Base-by-base conservation (phyloP, 352 stramenopile species). In the Hyaloperonospora brassicae region DNA sequence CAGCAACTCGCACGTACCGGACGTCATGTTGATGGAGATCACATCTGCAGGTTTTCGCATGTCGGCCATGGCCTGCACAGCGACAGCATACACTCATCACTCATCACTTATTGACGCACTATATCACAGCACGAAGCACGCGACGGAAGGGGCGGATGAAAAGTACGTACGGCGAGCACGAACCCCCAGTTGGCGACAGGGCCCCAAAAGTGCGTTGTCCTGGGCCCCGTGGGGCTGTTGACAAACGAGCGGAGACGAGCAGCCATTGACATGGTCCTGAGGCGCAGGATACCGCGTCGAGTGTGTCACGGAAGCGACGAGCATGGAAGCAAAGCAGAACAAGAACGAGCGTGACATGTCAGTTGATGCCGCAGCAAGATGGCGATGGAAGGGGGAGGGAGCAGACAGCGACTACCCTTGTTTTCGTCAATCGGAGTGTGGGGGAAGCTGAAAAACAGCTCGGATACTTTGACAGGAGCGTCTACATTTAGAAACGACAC, bases 111-210 rank as follows among this genome's bases (percentile, higher is more conserved):
- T 9, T 8, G 8, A 34, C 27, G 8, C 27, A 34, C 17, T 17
- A 8, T 34, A 4, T 34, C 27, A 34, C 27, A 34, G 27, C 8
- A 8, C 4, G 27, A 34, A 34, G 27, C n/a, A 44, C n/a, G 7
- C 14, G 23, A 44, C n/a, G 23, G 8, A 5, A 44, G 13, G 39
- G 22, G 11, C 14, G 21, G 35, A 12, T 35, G 2, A 17, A 17
- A 12, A 12, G 12, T 35, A 73, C 74, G 44, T 72, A 93, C 83
- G 11, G 85, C 84, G 44, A 86, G 51, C 31, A 94, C 84, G 42
- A 95, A 91, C 55, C 85, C 85, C 85, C 85, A 95, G 70, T 95
- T 95, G 43, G 82, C 82, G 4, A 95, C 73, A 2, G 85, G 85
- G 0, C 85, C 85, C 85, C 84, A 95, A 64, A 95, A 95, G 61